Evolutionary conservation across 1,284 basidiomycete genomes (phyloP).

Genomic region (Cystobasidiaceae sp.): DNA sequence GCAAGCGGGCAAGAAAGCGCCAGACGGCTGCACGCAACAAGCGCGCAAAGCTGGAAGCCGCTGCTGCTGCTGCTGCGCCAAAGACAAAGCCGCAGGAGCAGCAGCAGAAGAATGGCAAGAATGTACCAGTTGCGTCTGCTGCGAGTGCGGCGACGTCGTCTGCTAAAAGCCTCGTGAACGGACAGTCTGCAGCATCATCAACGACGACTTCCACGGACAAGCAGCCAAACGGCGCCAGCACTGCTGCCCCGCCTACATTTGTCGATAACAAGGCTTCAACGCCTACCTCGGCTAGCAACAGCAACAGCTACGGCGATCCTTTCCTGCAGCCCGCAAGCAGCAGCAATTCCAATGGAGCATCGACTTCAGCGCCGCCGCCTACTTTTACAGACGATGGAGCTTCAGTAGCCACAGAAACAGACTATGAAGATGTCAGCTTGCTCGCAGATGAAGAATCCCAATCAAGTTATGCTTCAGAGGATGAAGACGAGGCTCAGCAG

Average conservation of each 20-base stretch:
- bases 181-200: not conserved
- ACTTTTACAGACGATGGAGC: not conserved
- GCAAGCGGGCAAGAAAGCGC: conserved; percentile 24
- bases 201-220: not conserved
- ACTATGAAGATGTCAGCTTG: conserved; percentile 15
- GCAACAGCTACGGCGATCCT: conserved; percentile 47
- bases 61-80: too few species aligned
- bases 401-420: conserved; percentile 10
- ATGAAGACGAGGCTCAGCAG: conserved; percentile 54
- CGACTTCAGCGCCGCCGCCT: conserved; percentile 67
- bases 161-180: not conserved
- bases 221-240: not conserved
- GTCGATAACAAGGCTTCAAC: not conserved
- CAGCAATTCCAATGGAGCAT: conserved; percentile 81
- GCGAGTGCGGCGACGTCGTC: not conserved
- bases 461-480: not conserved
- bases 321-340: conserved; percentile 49
- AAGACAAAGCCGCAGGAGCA: conserved; percentile 8
- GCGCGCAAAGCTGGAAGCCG: conserved; percentile 44
- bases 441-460: conserved; percentile 6
- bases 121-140: not conserved
- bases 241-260: conserved; percentile 11
- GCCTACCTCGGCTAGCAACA: not conserved
- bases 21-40: conserved; percentile 22
- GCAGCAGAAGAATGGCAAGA: not conserved